phyloP scores from a whole-genome alignment of 2,329 filamentous ascomycete genomes.

The Colletotrichum sp. region DNA sequence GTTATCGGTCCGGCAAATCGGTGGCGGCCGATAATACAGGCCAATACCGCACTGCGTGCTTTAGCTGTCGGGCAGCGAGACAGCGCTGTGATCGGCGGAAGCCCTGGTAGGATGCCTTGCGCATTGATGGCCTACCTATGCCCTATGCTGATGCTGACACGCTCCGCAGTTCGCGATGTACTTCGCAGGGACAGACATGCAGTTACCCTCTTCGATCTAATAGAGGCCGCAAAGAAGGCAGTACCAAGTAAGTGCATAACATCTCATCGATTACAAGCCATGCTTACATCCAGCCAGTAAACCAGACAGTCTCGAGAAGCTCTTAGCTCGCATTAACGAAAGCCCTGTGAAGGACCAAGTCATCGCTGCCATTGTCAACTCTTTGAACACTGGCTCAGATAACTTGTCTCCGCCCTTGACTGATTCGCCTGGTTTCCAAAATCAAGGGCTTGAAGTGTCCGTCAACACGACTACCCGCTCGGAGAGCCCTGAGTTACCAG shows the following conservation, averaged over 20 bases:
- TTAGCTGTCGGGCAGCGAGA: not conserved
- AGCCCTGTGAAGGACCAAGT: slow-evolving; percentile 25
- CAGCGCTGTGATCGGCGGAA: not conserved
- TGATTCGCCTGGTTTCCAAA: not conserved
- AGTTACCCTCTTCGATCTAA: not conserved
- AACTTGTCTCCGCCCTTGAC: not conserved
- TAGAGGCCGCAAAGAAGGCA: slow-evolving; percentile 25
- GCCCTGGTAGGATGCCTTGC: not conserved
- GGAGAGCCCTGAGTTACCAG: not conserved
- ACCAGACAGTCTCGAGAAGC: slow-evolving; percentile 29
- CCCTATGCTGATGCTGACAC: not conserved
- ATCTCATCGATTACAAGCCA: not conserved
- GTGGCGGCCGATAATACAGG: not conserved
- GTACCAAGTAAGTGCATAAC: slow-evolving; percentile 1
- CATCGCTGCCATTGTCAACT: not conserved
- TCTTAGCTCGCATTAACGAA: slow-evolving; percentile 29
- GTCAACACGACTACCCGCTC: not conserved
- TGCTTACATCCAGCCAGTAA: not conserved
- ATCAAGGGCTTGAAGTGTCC: not conserved
- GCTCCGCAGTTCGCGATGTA: not conserved
- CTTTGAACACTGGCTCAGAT: not conserved
- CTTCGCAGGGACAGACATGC: not conserved
- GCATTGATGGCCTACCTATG: not conserved
- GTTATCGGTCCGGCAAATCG: not conserved
- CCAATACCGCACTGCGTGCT: not conserved